Conservation (phyloP, 2,329 filamentous ascomycete genomes). For the Colletotrichum caudatum region DNA sequence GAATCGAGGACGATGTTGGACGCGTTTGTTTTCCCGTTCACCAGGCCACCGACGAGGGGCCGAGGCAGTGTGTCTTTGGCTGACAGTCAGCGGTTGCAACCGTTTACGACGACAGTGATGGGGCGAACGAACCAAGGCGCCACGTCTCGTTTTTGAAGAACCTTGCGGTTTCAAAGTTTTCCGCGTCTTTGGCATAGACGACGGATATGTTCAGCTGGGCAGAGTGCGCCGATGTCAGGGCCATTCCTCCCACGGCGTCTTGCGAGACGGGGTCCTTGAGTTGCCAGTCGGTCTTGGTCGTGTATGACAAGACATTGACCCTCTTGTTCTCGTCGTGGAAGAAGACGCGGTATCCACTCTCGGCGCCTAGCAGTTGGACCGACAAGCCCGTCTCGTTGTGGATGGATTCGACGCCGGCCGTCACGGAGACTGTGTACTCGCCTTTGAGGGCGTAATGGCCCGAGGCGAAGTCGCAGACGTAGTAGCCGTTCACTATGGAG, state of each 20-base stretch:
- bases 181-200: conserved; percentile 48
- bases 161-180: conserved; percentile 50
- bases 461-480: conserved; percentile 52
- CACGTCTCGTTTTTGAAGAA: conserved; percentile 48
- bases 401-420: conserved; percentile 44
- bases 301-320: conserved; percentile 51
- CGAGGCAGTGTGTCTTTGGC: conserved; percentile 52
- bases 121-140: conserved; percentile 48
- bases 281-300: conserved; percentile 46
- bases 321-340: conserved; percentile 51
- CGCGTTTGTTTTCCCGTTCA: conserved; percentile 23
- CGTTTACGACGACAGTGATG: background rate
- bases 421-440: conserved; percentile 49
- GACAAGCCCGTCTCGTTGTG: conserved; percentile 49
- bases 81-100: conserved; percentile 38
- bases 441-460: conserved; percentile 50
- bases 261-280: conserved; percentile 50
- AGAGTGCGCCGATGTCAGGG: conserved; percentile 48
- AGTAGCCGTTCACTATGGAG: conserved; percentile 40
- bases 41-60: conserved; percentile 44
- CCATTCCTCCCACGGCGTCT: conserved; percentile 46
- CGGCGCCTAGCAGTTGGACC: conserved; percentile 49
- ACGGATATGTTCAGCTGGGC: conserved; percentile 51
- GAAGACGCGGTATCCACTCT: conserved; percentile 53
- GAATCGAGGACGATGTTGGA: conserved; percentile 24